Percentiles rank a stretch among this genome's conserved stretches.
These are phyloP conservation scores for Sophora flavescens DNA, from an alignment of 306 rosid species.

Conservation along the genomic window DNA sequence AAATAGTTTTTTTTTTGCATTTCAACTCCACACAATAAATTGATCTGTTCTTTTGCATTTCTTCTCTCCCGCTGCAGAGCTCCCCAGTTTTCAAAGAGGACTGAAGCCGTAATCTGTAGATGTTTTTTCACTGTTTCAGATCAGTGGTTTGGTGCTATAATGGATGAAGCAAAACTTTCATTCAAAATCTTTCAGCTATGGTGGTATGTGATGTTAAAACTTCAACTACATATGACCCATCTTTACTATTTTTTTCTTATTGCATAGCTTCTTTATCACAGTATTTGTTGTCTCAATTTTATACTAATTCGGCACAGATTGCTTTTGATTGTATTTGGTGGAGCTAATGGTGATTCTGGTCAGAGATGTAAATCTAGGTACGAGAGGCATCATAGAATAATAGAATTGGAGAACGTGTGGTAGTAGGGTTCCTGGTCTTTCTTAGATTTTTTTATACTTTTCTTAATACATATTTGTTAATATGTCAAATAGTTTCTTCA, in stretches of 20 bases:
- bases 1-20: no score
- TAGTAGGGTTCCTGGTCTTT: constrained; percentile 63
- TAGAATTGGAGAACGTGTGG: constrained; percentile 92
- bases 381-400: constrained; percentile 82
- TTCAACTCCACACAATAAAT: no score
- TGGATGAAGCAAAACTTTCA: constrained; percentile 56
- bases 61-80: no score
- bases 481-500: constrained; percentile 44
- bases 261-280: neutral
- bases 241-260: constrained; percentile 17
- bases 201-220: constrained; percentile 62
- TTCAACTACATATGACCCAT: constrained; percentile 26
- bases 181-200: constrained; percentile 67
- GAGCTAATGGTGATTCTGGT: constrained; percentile 65
- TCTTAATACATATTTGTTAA: constrained; percentile 24
- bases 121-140: constrained; percentile 56
- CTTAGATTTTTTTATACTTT: neutral
- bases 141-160: constrained; percentile 50
- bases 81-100: no score
- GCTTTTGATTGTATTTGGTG: constrained; percentile 53
- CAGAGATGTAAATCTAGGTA: constrained; percentile 84
- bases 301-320: constrained; percentile 39
- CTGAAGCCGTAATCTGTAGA: no score
- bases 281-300: constrained; percentile 19
- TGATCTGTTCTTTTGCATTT: no score